Evolutionary conservation across 495 filamentous ascomycete species (phyloP), one percentile per base, ranked within the genome.

Genomic region (Penicillium manginii): DNA sequence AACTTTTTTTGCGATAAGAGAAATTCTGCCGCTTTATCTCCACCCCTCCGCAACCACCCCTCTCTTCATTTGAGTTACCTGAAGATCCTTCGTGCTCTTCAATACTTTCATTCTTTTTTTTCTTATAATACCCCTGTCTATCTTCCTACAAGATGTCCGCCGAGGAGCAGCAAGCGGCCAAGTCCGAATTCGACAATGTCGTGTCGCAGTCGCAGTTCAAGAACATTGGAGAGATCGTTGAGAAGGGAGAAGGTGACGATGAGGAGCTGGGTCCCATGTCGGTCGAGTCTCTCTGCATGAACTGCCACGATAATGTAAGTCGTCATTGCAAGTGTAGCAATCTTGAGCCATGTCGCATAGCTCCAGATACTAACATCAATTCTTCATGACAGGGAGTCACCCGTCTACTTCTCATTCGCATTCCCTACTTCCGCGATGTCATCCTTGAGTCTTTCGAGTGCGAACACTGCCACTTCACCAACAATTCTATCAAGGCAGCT

Each of bases 391-490:
- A 96, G 89, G 93, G 94, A 73, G 86, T 73, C 0, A 98, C 94
- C 10, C 85, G 90, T 48, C 81, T 98, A 22, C 81, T 98, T 21
- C 84, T 98, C 39, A 93, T 93, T 46, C 85, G 87, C 48, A 96
- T 99, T 19, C 96, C 94, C 19, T 97, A 87, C 79, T 98, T 99
- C 82, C 90, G 91, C 68, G 94, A 99, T 70, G 85, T 98, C 58
- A 91, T 99, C 60, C 83, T 99, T 61, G 96, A 96, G 85, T 97
- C 92, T 47, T 99, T 99, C 78, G 84, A 84, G 58, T 99, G 94
- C 76, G 83, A 88, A 1, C 84, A 96, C 69, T 99, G 94, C 77
- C 74, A 86, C 69, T 91, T 96, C 73, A 81, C 85, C 55, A 93
- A 97, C 78, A 92, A 92, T 70, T 91, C 96, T 66, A 86, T 98